phyloP scores from a whole-genome alignment of 164 flowering plant genomes.

The Buxus sempervirens region DNA sequence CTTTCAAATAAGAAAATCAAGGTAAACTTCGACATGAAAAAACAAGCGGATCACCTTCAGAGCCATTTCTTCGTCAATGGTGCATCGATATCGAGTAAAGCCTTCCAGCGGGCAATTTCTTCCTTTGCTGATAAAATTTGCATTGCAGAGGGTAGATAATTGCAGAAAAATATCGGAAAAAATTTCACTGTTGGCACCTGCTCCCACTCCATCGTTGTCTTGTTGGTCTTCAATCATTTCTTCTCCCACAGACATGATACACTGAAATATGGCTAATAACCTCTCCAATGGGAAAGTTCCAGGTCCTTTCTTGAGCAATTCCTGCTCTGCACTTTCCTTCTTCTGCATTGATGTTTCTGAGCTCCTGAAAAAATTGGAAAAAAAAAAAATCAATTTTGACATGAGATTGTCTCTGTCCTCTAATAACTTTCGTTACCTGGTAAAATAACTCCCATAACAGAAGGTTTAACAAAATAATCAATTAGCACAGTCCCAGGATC shows the following conservation, averaged over 20 bases:
- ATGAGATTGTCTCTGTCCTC: not conserved
- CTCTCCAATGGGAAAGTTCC: slow-evolving; percentile 94
- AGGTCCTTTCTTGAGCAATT: slow-evolving; percentile 82
- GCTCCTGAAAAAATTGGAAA: slow-evolving; percentile 41
- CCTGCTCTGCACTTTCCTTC: slow-evolving; percentile 73
- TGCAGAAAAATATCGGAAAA: slow-evolving; percentile 90
- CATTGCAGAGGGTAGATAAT: slow-evolving; percentile 86
- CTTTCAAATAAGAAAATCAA: not conserved
- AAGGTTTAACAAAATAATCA: not conserved
- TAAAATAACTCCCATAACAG: too few species aligned
- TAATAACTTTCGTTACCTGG: too few species aligned
- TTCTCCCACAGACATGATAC: slow-evolving; percentile 70
- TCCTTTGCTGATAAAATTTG: slow-evolving; percentile 81
- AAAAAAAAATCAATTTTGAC: not conserved
- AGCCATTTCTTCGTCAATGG: slow-evolving; percentile 74
- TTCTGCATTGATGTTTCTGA: slow-evolving; percentile 56
- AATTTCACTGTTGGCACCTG: slow-evolving; percentile 32
- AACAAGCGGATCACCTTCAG: slow-evolving; percentile 48
- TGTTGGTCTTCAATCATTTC: slow-evolving; percentile 39
- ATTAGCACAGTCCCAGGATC: too few species aligned
- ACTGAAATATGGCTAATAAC: slow-evolving; percentile 88
- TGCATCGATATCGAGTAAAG: slow-evolving; percentile 71
- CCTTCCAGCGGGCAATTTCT: slow-evolving; percentile 92
- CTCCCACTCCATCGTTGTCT: slow-evolving; percentile 19
- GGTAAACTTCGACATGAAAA: slow-evolving; percentile 2